Conservation (phyloP, 352 stramenopile genomes). For the Peronospora belbahrii region DNA sequence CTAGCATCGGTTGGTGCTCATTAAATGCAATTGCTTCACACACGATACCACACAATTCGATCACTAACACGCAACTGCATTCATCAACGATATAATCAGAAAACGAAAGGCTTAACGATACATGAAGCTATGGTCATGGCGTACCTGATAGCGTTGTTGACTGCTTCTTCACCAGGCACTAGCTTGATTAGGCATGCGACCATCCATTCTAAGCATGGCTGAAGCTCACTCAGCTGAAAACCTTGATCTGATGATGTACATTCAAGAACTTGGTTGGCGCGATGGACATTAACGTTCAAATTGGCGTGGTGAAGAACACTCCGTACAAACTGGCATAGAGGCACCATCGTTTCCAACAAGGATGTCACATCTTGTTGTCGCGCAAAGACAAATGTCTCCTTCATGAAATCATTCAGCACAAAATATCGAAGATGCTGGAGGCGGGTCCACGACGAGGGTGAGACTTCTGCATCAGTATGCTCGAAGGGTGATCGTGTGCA, state of each 20-base stretch:
- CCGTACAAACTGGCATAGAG: conserved; percentile 57
- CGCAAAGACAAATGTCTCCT: conserved; percentile 37
- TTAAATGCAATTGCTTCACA: conserved; percentile 33
- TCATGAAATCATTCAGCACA: conserved; percentile 48
- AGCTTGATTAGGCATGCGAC: conserved; percentile 30
- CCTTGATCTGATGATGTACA: neutral
- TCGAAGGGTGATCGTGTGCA: conserved; percentile 61
- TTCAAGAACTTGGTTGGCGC: neutral
- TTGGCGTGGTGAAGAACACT: conserved; percentile 61
- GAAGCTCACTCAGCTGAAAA: conserved; percentile 27
- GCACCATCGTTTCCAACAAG: conserved; percentile 58
- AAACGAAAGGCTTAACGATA: neutral
- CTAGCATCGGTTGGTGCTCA: conserved; percentile 15
- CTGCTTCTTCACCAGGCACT: conserved; percentile 16
- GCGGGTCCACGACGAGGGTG: conserved; percentile 5
- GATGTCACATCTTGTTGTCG: conserved; percentile 12
- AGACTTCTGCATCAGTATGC: conserved; percentile 25
- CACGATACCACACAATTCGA: conserved; percentile 56
- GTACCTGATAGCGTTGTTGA: conserved; percentile 23
- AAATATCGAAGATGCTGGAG: conserved; percentile 48
- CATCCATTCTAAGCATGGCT: conserved; percentile 31
- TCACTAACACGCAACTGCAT: conserved; percentile 53
- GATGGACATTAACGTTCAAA: conserved; percentile 23
- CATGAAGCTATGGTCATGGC: neutral
- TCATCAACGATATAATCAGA: conserved; percentile 1